A percentile compares a stretch with the other conserved stretches of the same genome.
phyloP scores from a whole-genome alignment of 768 basidiomycete species.

The Suillus cothurnatus region DNA sequence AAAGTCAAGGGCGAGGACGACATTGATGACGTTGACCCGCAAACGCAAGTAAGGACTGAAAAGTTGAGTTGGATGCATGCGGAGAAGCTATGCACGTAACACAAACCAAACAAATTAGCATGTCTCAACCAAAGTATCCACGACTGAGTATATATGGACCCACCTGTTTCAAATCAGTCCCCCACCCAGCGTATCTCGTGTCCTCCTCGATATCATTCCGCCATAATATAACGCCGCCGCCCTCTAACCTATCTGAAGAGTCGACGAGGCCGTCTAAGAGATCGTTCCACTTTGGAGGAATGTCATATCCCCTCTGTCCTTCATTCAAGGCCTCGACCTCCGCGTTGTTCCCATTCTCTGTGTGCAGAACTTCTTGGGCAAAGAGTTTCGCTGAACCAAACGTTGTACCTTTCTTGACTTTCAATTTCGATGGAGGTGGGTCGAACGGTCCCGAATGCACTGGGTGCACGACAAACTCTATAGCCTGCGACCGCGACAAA shows the following conservation, averaged over 20 bases:
- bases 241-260: slow-evolving; percentile 85
- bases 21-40: slow-evolving; percentile 80
- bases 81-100: slow-evolving; percentile 27
- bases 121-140: background rate
- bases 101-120: slow-evolving; percentile 9
- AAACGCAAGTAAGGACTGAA: slow-evolving; percentile 78
- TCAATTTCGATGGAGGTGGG: background rate
- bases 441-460: slow-evolving; percentile 42
- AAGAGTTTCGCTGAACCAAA: slow-evolving; percentile 17
- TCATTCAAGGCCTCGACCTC: slow-evolving; percentile 46
- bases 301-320: slow-evolving; percentile 82
- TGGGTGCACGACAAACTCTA: slow-evolving; percentile 73
- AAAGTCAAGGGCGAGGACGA: slow-evolving; percentile 81
- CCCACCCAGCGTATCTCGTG: slow-evolving; percentile 53
- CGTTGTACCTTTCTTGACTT: slow-evolving; percentile 2
- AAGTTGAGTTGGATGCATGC: slow-evolving; percentile 46
- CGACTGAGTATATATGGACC: slow-evolving; percentile 38
- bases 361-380: slow-evolving; percentile 4
- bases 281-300: slow-evolving; percentile 39
- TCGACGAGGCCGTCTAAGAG: slow-evolving; percentile 78
- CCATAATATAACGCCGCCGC: slow-evolving; percentile 73
- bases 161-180: slow-evolving; percentile 43
- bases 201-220: slow-evolving; percentile 94
- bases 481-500: slow-evolving; percentile 61
- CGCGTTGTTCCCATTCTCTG: slow-evolving; percentile 50